phyloP scores from a whole-genome alignment of 2,329 filamentous ascomycete species.

The Endoconidiophora laricicola region DNA sequence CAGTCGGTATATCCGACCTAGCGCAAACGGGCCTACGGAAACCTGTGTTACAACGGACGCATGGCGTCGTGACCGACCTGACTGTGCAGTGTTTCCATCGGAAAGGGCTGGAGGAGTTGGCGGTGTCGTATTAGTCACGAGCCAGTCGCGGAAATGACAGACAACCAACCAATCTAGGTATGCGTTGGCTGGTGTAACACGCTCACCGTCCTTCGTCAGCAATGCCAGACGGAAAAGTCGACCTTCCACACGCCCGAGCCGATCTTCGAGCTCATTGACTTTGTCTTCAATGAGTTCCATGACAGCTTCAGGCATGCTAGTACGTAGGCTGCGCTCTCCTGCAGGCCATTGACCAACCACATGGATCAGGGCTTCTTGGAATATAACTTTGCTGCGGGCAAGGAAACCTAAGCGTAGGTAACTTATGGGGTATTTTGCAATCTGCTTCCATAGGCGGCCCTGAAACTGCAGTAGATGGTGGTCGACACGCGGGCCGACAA shows the following conservation, averaged over 20 bases:
- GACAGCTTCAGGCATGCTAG: constrained; percentile 55
- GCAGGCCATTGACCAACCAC: constrained; percentile 89
- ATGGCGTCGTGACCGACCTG: constrained; percentile 1
- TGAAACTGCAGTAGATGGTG: constrained; percentile 90
- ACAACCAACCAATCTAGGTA: constrained; percentile 85
- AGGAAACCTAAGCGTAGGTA: constrained; percentile 84
- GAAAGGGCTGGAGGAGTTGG: constrained; percentile 24
- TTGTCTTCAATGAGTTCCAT: constrained; percentile 90
- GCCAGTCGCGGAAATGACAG: constrained; percentile 78
- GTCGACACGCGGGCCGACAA: constrained; percentile 79
- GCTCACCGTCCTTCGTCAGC: constrained; percentile 63
- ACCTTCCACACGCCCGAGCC: constrained; percentile 62
- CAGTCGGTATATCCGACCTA: constrained; percentile 58
- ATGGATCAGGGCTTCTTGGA: constrained; percentile 77
- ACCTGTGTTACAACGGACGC: constrained; percentile 14
- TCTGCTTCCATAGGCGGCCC: constrained; percentile 82
- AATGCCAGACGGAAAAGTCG: constrained; percentile 69
- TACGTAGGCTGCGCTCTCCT: constrained; percentile 59
- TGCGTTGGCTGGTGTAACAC: constrained; percentile 60
- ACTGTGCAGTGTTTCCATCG: neutral
- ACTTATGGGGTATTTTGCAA: constrained; percentile 85
- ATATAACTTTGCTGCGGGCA: constrained; percentile 66
- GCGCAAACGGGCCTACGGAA: constrained; percentile 32
- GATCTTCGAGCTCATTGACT: constrained; percentile 76
- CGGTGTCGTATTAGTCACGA: constrained; percentile 76